Percentiles rank a stretch among this genome's conserved stretches.
Evolutionary conservation across 1,139 yeast species (phyloP).

Genomic region (Candida sanyaensis): DNA sequence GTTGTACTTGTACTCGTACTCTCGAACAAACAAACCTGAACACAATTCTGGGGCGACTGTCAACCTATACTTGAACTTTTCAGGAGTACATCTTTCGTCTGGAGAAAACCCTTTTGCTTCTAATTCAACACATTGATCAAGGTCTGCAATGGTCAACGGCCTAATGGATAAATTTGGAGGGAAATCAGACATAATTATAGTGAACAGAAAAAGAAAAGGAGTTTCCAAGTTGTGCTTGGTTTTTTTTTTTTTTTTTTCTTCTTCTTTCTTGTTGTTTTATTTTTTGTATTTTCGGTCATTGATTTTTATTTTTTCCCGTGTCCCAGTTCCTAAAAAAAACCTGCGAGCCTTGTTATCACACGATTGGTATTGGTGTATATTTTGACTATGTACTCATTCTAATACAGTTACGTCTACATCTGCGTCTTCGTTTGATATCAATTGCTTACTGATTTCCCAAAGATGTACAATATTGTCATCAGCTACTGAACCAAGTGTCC

Average conservation of each 20-base stretch:
- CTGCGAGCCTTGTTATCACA: not conserved
- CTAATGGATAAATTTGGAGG: conserved; percentile 74
- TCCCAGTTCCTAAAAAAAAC: not conserved
- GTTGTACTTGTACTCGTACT: conserved; percentile 49
- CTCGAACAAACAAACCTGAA: conserved; percentile 81
- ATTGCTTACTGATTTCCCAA: conserved; percentile 64
- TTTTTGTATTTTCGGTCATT: not conserved
- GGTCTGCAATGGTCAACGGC: conserved; percentile 74
- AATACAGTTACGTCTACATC: conserved; percentile 12
- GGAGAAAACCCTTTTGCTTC: conserved; percentile 73
- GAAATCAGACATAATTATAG: conserved; percentile 32
- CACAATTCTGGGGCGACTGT: conserved; percentile 86
- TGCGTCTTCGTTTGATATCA: conserved; percentile 35
- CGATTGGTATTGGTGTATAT: not conserved
- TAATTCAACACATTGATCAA: conserved; percentile 57
- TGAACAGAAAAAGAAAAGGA: not conserved
- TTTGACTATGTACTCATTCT: not conserved
- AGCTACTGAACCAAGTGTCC: conserved; percentile 74
- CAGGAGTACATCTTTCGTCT: conserved; percentile 64
- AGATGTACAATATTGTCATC: conserved; percentile 78
- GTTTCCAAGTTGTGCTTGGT: not conserved
- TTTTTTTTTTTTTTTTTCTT: not conserved
- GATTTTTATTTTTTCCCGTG: conserved; percentile 1
- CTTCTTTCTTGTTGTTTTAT: not conserved
- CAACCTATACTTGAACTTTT: conserved; percentile 69